Conservation (phyloP, 768 basidiomycete genomes). For the Suillus discolor region DNA sequence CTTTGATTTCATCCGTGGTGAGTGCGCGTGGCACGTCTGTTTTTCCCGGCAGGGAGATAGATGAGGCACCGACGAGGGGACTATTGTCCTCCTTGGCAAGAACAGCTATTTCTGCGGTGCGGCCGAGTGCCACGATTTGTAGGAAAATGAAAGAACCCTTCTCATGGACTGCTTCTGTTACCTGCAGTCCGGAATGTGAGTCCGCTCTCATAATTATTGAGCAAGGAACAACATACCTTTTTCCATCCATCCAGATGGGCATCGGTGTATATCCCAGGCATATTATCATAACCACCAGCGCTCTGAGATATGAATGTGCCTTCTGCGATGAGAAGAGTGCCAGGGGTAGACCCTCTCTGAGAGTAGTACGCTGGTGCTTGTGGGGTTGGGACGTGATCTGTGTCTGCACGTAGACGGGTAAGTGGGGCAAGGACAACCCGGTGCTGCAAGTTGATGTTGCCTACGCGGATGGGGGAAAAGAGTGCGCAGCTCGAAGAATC, state of each 20-base stretch:
- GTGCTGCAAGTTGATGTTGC: conserved; percentile 44
- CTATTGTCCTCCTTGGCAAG: conserved; percentile 37
- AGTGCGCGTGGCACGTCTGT: conserved; percentile 21
- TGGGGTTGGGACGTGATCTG: conserved; percentile 37
- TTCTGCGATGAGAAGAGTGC: conserved; percentile 60
- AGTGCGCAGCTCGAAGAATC: conserved; percentile 24
- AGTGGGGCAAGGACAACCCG: conserved; percentile 57
- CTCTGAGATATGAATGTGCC: conserved; percentile 52
- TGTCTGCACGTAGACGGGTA: conserved; percentile 46
- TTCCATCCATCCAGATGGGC: conserved; percentile 60
- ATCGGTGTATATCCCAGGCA: conserved; percentile 67
- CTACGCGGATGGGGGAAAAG: conserved; percentile 51
- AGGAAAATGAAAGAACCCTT: conserved; percentile 48
- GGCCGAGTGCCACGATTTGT: conserved; percentile 58
- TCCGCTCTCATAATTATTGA: neutral
- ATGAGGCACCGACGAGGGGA: conserved; percentile 37
- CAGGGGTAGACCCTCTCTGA: conserved; percentile 48
- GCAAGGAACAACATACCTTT: conserved; percentile 29
- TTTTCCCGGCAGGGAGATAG: conserved; percentile 25
- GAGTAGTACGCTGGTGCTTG: conserved; percentile 47
- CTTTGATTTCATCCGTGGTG: conserved; percentile 34
- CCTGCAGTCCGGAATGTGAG: conserved; percentile 30
- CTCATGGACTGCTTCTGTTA: conserved; percentile 63
- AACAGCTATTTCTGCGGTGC: conserved; percentile 35
- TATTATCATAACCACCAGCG: conserved; percentile 50